Evolutionary conservation across 805 yeast species (phyloP).

Genomic region (Gaillardinia entomophila): DNA sequence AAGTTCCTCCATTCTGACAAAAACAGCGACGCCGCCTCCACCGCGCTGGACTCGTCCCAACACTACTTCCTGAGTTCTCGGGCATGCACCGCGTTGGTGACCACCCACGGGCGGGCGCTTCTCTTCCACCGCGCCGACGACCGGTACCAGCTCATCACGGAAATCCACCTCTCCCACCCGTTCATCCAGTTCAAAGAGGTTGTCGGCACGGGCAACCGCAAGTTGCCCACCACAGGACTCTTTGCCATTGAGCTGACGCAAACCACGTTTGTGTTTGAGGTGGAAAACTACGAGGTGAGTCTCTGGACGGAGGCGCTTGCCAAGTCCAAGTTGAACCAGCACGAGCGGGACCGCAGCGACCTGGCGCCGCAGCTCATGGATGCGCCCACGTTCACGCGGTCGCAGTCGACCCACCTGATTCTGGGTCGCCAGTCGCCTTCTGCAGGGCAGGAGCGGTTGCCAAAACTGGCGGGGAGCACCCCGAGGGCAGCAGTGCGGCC

Average conservation of each 20-base stretch:
- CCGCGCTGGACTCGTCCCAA: conserved; percentile 4
- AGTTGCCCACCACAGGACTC: conserved; percentile 31
- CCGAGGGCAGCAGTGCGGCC: neutral
- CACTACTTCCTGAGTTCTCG: conserved; percentile 30
- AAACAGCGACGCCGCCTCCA: conserved; percentile 8
- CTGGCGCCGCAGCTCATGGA: conserved; percentile 1
- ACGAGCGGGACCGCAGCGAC: neutral
- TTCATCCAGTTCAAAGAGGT: conserved; percentile 57
- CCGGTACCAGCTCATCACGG: conserved; percentile 43
- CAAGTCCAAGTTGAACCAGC: neutral
- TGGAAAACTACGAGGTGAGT: conserved; percentile 43
- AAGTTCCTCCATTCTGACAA: conserved; percentile 13
- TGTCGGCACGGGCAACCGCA: conserved; percentile 22
- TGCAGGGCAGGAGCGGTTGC: neutral
- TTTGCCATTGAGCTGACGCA: conserved; percentile 56
- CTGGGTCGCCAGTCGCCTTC: neutral
- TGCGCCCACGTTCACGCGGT: neutral
- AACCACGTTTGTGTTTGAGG: conserved; percentile 53
- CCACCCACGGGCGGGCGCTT: conserved; percentile 59
- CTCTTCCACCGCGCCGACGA: conserved; percentile 42
- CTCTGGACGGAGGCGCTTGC: conserved; percentile 56
- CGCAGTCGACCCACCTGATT: neutral
- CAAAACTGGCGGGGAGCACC: neutral
- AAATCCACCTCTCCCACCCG: conserved; percentile 48
- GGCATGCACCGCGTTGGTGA: conserved; percentile 50